phyloP scores from a whole-genome alignment of 2,329 filamentous ascomycete genomes.

The Neodidymelliopsis sp. region DNA sequence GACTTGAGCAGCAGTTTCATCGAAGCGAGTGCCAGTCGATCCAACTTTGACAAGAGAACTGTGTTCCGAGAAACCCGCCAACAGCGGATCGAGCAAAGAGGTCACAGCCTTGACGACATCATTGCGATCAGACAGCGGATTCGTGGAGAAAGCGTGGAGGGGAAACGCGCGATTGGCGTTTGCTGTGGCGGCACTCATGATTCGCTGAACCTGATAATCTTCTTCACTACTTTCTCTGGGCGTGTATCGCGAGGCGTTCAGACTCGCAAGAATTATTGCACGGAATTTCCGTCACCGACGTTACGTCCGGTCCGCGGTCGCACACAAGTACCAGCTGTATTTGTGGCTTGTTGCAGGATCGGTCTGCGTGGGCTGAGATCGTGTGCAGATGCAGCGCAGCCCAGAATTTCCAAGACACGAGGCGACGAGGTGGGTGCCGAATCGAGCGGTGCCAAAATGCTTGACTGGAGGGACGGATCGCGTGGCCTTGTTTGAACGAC shows the following conservation, averaged over 20 bases:
- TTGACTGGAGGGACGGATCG: slow-evolving; percentile 3
- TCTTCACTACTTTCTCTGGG: background rate
- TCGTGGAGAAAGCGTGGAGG: slow-evolving; percentile 53
- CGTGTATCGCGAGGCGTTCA: slow-evolving; percentile 7
- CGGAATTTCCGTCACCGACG: slow-evolving; percentile 2
- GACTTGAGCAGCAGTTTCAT: slow-evolving; percentile 77
- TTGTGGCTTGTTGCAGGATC: slow-evolving; percentile 11
- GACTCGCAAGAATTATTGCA: slow-evolving; percentile 18
- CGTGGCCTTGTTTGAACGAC: background rate
- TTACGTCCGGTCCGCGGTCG: slow-evolving; percentile 12
- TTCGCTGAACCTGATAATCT: background rate
- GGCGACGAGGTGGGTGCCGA: slow-evolving; percentile 2
- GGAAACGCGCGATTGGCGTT: slow-evolving; percentile 52
- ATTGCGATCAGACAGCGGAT: slow-evolving; percentile 50
- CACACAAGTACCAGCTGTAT: background rate
- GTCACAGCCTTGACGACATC: slow-evolving; percentile 54
- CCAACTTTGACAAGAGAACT: slow-evolving; percentile 73
- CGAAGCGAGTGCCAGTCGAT: slow-evolving; percentile 77
- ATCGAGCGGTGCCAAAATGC: slow-evolving; percentile 16
- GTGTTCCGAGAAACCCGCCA: slow-evolving; percentile 73
- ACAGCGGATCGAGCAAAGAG: slow-evolving; percentile 72
- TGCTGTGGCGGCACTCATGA: slow-evolving; percentile 18
- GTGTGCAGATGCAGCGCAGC: slow-evolving; percentile 5
- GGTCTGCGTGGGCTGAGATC: slow-evolving; percentile 3
- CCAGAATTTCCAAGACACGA: slow-evolving; percentile 11